These are phyloP conservation scores for Pleurotus tuber-regium DNA, from an alignment of 768 basidiomycete species.

Conservation along the genomic window DNA sequence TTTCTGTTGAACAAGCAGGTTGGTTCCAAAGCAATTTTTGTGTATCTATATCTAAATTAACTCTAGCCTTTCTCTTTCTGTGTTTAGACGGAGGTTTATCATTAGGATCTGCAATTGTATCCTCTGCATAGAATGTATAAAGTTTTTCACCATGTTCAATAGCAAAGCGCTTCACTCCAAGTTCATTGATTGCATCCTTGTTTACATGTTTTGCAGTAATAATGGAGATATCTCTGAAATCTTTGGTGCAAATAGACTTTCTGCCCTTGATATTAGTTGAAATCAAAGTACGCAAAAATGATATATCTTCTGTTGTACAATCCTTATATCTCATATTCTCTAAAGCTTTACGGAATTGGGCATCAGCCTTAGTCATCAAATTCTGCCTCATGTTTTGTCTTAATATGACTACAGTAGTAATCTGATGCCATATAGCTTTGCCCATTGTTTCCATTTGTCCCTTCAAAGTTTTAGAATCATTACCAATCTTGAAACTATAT, in stretches of 20 bases:
- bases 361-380: slow-evolving; percentile 13
- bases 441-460: no score
- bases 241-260: background rate
- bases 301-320: slow-evolving; percentile 34
- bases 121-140: no score
- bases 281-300: slow-evolving; percentile 26
- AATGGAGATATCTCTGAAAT: slow-evolving; percentile 32
- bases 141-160: no score
- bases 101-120: slow-evolving; percentile 32
- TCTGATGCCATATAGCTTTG: no score
- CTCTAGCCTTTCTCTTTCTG: slow-evolving; percentile 18
- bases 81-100: no score
- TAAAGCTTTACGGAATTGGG: slow-evolving; percentile 14
- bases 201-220: slow-evolving; percentile 35
- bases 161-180: no score
- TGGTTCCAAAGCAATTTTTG: slow-evolving; percentile 21
- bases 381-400: slow-evolving; percentile 30
- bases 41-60: slow-evolving; percentile 19
- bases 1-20: slow-evolving; percentile 20
- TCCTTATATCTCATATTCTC: no score
- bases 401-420: slow-evolving; percentile 30
- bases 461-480: slow-evolving; percentile 37
- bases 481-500: slow-evolving; percentile 34
- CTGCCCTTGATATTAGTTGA: no score
- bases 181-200: no score